Evolutionary conservation across 805 yeast genomes (phyloP).

Genomic region (Soucietia sequanensis): DNA sequence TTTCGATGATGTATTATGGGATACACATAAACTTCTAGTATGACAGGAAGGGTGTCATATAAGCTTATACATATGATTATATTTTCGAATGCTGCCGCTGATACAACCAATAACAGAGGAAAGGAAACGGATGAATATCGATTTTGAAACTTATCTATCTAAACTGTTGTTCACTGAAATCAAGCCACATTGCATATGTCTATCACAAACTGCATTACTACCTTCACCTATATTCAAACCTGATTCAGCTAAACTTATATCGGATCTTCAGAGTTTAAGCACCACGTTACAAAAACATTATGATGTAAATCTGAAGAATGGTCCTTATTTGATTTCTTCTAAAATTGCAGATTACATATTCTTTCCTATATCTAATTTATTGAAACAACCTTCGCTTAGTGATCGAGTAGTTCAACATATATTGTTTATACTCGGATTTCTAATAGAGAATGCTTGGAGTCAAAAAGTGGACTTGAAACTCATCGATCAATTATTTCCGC

Average conservation of each 20-base stretch:
- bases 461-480: constrained; percentile 18
- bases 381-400: constrained; percentile 25
- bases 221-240: constrained; percentile 9
- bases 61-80: too few species aligned
- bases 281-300: constrained; percentile 14
- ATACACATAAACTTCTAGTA: too few species aligned
- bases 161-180: constrained; percentile 25
- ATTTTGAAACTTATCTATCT: constrained; percentile 14
- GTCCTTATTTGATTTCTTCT: constrained; percentile 22
- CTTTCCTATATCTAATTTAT: constrained; percentile 34
- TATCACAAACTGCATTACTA: constrained; percentile 21
- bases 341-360: constrained; percentile 42
- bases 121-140: too few species aligned
- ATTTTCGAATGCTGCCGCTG: too few species aligned
- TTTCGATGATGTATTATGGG: too few species aligned
- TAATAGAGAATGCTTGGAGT: constrained; percentile 30
- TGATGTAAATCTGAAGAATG: not conserved
- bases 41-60: too few species aligned
- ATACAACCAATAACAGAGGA: too few species aligned
- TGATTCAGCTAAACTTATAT: constrained; percentile 9
- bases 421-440: constrained; percentile 27
- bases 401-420: constrained; percentile 19
- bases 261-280: constrained; percentile 9
- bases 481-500: constrained; percentile 35
- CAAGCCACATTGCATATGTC: constrained; percentile 30